Evolutionary conservation across 2,329 filamentous ascomycete species (phyloP).

Genomic region (Davidsoniella eucalypti): DNA sequence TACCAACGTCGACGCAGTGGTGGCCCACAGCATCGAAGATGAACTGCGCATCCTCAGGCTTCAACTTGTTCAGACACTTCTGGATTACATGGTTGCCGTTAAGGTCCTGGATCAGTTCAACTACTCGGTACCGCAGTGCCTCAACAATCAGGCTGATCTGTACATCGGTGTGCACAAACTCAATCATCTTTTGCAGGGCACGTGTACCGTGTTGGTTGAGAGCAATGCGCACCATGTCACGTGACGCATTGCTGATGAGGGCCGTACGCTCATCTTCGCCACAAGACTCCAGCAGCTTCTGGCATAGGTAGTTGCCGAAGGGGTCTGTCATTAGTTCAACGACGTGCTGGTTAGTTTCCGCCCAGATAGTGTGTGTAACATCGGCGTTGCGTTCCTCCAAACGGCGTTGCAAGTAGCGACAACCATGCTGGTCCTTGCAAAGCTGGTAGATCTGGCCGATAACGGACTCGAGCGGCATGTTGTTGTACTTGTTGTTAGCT

Average conservation of each 20-base stretch:
- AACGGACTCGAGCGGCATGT: constrained; percentile 65
- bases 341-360: constrained; percentile 84
- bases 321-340: constrained; percentile 98
- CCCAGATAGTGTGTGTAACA: constrained; percentile 81
- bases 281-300: constrained; percentile 92
- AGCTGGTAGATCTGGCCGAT: constrained; percentile 71
- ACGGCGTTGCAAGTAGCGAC: constrained; percentile 92
- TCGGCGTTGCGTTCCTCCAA: constrained; percentile 76
- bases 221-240: constrained; percentile 80
- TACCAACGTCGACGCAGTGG: constrained; percentile 80
- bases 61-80: constrained; percentile 93
- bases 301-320: constrained; percentile 97
- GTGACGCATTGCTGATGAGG: constrained; percentile 76
- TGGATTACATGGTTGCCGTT: constrained; percentile 99
- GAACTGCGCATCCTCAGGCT: constrained; percentile 72
- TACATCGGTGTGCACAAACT: constrained; percentile 72
- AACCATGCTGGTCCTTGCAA: constrained; percentile 97
- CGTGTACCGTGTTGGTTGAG: constrained; percentile 95
- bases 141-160: constrained; percentile 81
- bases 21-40: constrained; percentile 89
- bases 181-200: constrained; percentile 98
- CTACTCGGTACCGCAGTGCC: constrained; percentile 67
- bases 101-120: constrained; percentile 88
- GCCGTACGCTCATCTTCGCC: constrained; percentile 88
- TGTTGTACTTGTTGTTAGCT: constrained; percentile 68